Evolutionary conservation across 176 grass and related monocot genomes (phyloP), one percentile per base, ranked within the genome.

Genomic region (Cymbopogon citratus): DNA sequence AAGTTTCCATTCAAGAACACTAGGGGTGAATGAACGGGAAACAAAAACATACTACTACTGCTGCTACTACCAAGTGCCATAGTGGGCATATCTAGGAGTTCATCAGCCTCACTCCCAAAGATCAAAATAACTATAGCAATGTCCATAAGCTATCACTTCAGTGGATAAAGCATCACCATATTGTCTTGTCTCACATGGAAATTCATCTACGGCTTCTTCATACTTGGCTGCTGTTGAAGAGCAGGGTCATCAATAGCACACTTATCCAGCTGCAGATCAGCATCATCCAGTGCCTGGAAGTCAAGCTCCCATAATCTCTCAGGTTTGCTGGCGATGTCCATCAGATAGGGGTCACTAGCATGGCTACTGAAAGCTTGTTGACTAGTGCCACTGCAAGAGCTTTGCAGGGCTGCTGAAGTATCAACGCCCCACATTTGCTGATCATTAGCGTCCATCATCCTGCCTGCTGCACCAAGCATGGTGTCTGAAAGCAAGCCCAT

Each of bases 251-350:
- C 80, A 52, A 81, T 72, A 49, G 81, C 83, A 59, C 74, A 82
- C 39, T 90, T 77, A 26, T 87, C 85, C 29, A 89, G 84, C 40
- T 88, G 71, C 66, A 90, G 86, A 8, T 83, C 75, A 68, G 40
- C 85, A 16, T 76, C 65, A 66, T 85, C 82, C 28, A 77, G 48
- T 26, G 59, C 18, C 14, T 87, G 74, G 46, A 92, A 87, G 80
- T 87, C 85, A 24, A 87, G 79, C 15, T 94, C 89, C 92, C 89
- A 91, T n/a, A 85, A 79, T 19, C 41, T 63, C 18, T 81, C 87
- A 61, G 64, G 52, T 59, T 66, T 85, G 65, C 51, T 79, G 27
- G 29, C 57, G 9, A 79, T 63, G 7, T 84, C 86, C 19, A 77
- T 82, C 56, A 73, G 57, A 34, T 48, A 61, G 29, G 68, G 41